Evolutionary conservation across 2,329 filamentous ascomycete species (phyloP), one percentile per base, ranked within the genome.

Genomic region (Diaporthe sp.): DNA sequence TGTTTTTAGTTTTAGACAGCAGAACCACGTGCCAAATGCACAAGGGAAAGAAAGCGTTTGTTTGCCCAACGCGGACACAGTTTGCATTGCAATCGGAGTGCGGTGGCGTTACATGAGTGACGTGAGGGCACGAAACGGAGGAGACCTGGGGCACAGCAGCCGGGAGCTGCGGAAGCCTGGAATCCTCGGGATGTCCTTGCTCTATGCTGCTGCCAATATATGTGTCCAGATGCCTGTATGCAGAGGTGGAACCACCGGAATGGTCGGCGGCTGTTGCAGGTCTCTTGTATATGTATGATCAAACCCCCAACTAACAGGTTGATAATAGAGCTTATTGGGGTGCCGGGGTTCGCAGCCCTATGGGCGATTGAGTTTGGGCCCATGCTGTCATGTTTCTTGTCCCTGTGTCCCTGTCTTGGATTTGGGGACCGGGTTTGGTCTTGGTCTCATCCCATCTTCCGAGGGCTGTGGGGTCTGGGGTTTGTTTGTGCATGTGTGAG

Each of bases 401-500:
- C 65, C 46, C 65, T 55, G 65, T 25, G 22, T 55, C 65, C 46
- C 65, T 55, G 65, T 70, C 65, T 39, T 70, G 49, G 34, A 39
- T 22, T 42, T 55, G 25, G 22, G 44, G 19, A 2, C 31, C 28
- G 65, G 65, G 65, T 70, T 70, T 70, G 49, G 65, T 25, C 49
- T 55, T 70, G 65, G 65, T 70, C 65, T 70, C 65, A 70, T 70
- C 65, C 65, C 49, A 70, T 70, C 49, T 55, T 39, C 42, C 61
- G 42, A 49, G 42, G 61, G 61, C 61, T 65, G 61, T 28, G 61
- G 61, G 28, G 42, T 22, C 61, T 49, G 15, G 42, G 61, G n/a
- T 28, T 28, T 65, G n/a, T 34, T 34, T 37, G 10, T 15, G 28
- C 5, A 12, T 51, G 3, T 34, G 31, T 37, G 22, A 34, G 44